Base-by-base conservation (phyloP, 2,329 filamentous ascomycete species). In the Samsoniella hepiali region DNA sequence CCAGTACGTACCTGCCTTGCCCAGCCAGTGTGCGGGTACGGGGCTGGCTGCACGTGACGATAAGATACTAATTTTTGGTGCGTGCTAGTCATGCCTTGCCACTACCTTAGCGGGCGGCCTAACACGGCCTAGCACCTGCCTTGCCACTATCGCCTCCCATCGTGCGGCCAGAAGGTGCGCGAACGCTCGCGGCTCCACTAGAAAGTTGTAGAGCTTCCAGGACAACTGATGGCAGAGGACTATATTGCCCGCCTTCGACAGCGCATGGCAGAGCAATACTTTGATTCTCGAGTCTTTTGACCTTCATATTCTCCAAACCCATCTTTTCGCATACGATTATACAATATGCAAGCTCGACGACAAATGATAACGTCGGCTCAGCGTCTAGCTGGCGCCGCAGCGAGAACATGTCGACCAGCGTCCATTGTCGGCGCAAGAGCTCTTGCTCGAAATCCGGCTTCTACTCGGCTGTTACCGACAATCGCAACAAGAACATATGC, bases 401-500 rank as follows among this genome's bases (percentile, higher is more conserved):
- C 68, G 59, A 73, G 69, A 69, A 67, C 71, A 40, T 64, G 69
- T 64, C 67, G 72, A 65, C 70, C 70, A 58, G 65, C 73, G 64
- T 67, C 68, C 67, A 68, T 63, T 68, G 42, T 51, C 69, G 11
- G 66, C 69, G 51, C 45, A 45, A 57, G 57, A 58, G 42, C 57
- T 50, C 44, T 57, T 15, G 22, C 63, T 51, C 60, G 60, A 61
- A 44, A 10, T 31, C 22, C 69, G 34, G 62, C 67, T 29, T 40
- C 60, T 13, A 61, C 68, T 17, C 71, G 66, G 40, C 63, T 79
- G 17, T 68, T 80, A 6, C 80, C 84, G 3, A 72, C 73, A 10
- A 69, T 75, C 45, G 69, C 77, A 15, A 68, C 76, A 13, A 82
- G 88, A 62, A 75, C 72, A 55, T 91, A 90, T 76, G 83, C 88